Base-by-base conservation (phyloP, 129 eudicot species). In the Kitagawia praeruptora region DNA sequence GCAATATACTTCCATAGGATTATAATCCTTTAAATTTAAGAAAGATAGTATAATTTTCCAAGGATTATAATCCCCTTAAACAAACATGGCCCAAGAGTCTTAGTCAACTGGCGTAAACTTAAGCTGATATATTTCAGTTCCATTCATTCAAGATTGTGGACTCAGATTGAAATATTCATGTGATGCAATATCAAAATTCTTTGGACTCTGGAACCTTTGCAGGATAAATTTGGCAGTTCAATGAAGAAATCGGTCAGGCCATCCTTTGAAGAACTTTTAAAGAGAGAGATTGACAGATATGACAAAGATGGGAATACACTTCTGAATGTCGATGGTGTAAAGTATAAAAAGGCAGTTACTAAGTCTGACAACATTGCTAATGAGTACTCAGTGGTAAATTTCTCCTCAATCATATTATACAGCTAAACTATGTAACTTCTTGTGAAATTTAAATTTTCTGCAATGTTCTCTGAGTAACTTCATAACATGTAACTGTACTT, bases 221-320 rank as follows among this genome's bases (percentile, higher is more conserved):
- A 73, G 76, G 53, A 73, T 12, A 5, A 73, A 73, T 44, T 27
- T 42, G 19, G 6, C 15, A 4, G 14, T 41, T 70, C 34, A 8
- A 21, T 40, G 49, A 0, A 18, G 28, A 1, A 71, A 8, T 41
- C 75, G 6, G 23, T 42, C 45, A 73, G 5, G 53, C 53, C 53
- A n/a, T 42, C 18, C 76, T 73, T 19, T 4, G 5, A 25, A 23
- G 21, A 23, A 73, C 18, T 73, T 21, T 21, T 11, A n/a, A 23
- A 23, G n/a, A 73, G 18, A n/a, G 76, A 73, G 14, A 44, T 23
- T 73, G 15, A 4, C 27, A 41, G 76, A 41, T 23, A 42, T 42
- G 75, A 37, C 70, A 61, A 61, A 61, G 76, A 73, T 12, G 15
- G 10, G 76, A 45, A 73, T n/a, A 73, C 76, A 73, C 13, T 73